Percentiles rank a stretch among this genome's conserved stretches.
Evolutionary conservation across 805 yeast species (phyloP).

Genomic region (Priceomyces medius): DNA sequence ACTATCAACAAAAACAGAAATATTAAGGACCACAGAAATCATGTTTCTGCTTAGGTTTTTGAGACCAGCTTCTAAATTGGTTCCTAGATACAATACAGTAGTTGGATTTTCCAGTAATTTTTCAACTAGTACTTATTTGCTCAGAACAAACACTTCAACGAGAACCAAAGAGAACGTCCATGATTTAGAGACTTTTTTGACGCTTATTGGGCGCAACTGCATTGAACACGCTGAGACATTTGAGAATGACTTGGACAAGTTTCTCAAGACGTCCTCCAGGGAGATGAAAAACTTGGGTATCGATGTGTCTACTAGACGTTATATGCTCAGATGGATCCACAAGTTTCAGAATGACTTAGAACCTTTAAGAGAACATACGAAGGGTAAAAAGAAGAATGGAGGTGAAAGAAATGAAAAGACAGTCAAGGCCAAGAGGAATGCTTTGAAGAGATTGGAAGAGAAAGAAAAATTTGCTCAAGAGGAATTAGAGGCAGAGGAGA

Average conservation of each 20-base stretch:
- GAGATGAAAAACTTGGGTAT: conserved; percentile 75
- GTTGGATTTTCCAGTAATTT: conserved; percentile 8
- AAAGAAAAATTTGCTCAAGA: conserved; percentile 39
- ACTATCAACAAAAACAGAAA: background rate
- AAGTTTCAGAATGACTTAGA: conserved; percentile 57
- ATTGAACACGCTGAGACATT: conserved; percentile 66
- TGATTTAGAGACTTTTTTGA: conserved; percentile 71
- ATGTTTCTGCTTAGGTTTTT: conserved; percentile 1
- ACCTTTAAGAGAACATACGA: conserved; percentile 53
- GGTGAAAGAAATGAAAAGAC: conserved; percentile 78
- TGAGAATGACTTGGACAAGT: conserved; percentile 56
- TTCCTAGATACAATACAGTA: too few species aligned
- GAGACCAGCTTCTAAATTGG: too few species aligned
- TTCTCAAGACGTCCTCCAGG: conserved; percentile 55
- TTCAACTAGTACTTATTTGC: conserved; percentile 9
- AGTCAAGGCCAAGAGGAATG: conserved; percentile 53
- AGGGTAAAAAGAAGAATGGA: conserved; percentile 75
- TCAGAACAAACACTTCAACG: conserved; percentile 54
- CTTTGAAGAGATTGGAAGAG: conserved; percentile 58
- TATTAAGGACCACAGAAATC: background rate
- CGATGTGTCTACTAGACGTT: conserved; percentile 68
- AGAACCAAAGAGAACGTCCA: conserved; percentile 45
- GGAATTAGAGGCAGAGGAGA: conserved; percentile 40
- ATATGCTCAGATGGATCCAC: conserved; percentile 72
- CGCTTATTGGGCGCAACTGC: conserved; percentile 75